These are phyloP conservation scores for Mycosphaerella arachidis DNA, from an alignment of 2,329 filamentous ascomycete genomes.

Conservation along the genomic window DNA sequence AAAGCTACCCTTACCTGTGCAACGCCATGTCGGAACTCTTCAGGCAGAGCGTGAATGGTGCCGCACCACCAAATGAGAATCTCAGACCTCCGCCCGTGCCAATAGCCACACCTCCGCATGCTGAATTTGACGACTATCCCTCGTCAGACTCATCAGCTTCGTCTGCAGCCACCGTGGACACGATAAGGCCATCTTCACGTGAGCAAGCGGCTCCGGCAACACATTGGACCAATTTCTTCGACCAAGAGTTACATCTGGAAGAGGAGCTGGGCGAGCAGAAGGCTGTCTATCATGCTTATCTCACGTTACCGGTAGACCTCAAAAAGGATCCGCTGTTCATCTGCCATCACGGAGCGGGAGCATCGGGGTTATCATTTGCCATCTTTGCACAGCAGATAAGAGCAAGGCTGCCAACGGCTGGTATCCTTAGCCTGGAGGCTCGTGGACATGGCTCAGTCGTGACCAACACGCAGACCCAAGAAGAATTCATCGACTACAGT, in stretches of 20 bases:
- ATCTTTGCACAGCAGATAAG: constrained; percentile 72
- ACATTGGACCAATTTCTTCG: constrained; percentile 87
- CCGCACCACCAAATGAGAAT: constrained; percentile 4
- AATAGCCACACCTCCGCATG: constrained; percentile 13
- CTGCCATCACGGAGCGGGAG: constrained; percentile 91
- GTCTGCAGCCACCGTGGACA: constrained; percentile 76
- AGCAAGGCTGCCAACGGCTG: constrained; percentile 71
- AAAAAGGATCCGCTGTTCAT: constrained; percentile 78
- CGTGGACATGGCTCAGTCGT: constrained; percentile 76
- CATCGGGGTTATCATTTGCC: constrained; percentile 88
- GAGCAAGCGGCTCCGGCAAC: constrained; percentile 55
- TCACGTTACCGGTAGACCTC: constrained; percentile 64
- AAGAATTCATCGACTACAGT: constrained; percentile 59
- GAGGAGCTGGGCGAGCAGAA: constrained; percentile 38
- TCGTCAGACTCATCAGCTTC: constrained; percentile 68
- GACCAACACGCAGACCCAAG: constrained; percentile 36
- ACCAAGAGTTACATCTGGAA: constrained; percentile 74
- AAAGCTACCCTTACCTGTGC: constrained; percentile 4
- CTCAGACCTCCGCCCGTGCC: constrained; percentile 21
- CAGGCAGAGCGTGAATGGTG: constrained; percentile 18
- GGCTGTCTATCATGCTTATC: constrained; percentile 76
- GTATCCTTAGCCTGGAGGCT: constrained; percentile 79
- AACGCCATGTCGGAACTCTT: constrained; percentile 28
- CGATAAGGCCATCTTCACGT: constrained; percentile 31
- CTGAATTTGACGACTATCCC: constrained; percentile 32